These are phyloP conservation scores for Citrus unshiu DNA, from an alignment of 345 rosid genomes.

Conservation along the genomic window DNA sequence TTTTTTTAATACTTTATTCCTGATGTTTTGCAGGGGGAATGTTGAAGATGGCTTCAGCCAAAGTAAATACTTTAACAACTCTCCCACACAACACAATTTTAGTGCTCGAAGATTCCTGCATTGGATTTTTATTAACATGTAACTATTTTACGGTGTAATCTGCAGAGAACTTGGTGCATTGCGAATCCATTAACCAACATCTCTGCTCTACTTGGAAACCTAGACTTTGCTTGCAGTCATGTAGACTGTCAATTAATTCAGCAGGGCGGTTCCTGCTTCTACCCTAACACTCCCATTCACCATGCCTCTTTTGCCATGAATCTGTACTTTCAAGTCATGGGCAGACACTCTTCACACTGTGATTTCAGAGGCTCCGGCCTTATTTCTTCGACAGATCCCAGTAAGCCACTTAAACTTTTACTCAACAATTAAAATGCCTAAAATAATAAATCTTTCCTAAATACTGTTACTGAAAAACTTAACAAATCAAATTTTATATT, in stretches of 20 bases:
- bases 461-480: not conserved
- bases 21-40: not conserved
- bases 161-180: constrained; percentile 16
- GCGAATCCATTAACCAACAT: not conserved
- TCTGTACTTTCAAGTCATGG: constrained; percentile 1
- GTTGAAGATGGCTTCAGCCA: not conserved
- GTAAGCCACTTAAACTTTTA: constrained; percentile 2
- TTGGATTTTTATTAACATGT: not conserved
- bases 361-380: constrained; percentile 10
- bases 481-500: not conserved
- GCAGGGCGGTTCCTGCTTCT: constrained; percentile 17
- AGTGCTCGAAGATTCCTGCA: not conserved
- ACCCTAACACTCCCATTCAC: constrained; percentile 9
- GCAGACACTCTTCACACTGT: not conserved
- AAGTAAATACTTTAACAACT: not conserved
- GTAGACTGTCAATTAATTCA: constrained; percentile 13
- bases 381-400: constrained; percentile 11
- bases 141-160: not conserved
- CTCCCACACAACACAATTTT: not conserved
- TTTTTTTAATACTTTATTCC: no score
- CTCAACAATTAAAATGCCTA: no score
- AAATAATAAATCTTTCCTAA: not conserved
- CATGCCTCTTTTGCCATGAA: constrained; percentile 21
- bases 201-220: constrained; percentile 4
- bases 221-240: constrained; percentile 14